Evolutionary conservation across 371 early-diverging fungal species (phyloP), one percentile per base, ranked within the genome.

Genomic region (Apophysomyces sp.): DNA sequence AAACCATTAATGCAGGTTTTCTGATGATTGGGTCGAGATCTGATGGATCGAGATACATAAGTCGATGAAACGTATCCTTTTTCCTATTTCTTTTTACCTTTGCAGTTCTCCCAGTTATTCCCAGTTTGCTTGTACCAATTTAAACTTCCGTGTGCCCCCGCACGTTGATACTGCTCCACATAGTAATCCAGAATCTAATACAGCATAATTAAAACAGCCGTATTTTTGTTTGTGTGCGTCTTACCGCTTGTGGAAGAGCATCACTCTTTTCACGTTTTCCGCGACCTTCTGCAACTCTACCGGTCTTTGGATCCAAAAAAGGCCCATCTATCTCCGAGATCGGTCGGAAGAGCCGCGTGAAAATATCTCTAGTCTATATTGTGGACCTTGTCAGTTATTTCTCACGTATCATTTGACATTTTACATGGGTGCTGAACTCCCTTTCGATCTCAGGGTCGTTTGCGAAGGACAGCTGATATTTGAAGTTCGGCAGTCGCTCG

Each of bases 391-490:
- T 12, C n/a, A 53, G 29, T 26, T 9, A 6, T 28, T 27, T 27
- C 8, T 15, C 53, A 24, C 15, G 13, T 57, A 49, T 26, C 6
- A 28, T 40, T 32, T 29, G 13, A 18, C 7, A 12, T 13, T 28
- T 55, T 26, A 51, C 9, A 9, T 28, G 13, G 18, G 24, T 34
- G 36, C 76, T 65, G 21, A 81, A 57, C 26, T 81, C 81, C 51
- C 68, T 55, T 41, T 76, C 81, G 28, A 77, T 76, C 52, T 68
- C 71, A 15, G 81, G 76, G 4, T 44, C 4, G 9, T 69, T 65
- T 7, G 41, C 56, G 11, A 88, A 68, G 32, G 65, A 69, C 2
- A 79, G 62, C 49, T 88, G 90, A 49, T 90, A 90, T 27, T 57
- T 58, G 32, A 87, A 85, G 54, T 85, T 81, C 6, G 90, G 89